Conservation (phyloP, 495 filamentous ascomycete species). For the Aspergillus campestris region DNA sequence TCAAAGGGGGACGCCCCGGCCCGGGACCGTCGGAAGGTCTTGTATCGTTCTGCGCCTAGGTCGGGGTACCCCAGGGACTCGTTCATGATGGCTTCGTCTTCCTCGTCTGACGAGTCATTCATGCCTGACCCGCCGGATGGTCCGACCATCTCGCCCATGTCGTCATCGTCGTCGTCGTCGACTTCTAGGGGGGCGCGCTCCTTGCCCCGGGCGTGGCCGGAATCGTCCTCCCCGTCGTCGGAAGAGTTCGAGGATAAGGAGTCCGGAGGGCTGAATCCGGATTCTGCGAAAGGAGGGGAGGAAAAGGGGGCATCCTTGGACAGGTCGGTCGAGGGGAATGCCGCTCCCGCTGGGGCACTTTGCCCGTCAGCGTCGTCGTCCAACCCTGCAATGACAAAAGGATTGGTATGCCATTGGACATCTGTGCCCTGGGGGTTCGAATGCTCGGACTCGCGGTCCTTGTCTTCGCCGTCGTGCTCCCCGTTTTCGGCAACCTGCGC, state of each 20-base stretch:
- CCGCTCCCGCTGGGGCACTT: constrained; percentile 15
- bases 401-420: constrained; percentile 32
- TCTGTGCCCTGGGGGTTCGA: constrained; percentile 11
- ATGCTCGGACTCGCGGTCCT: constrained; percentile 1
- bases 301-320: constrained; percentile 21
- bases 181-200: constrained; percentile 39
- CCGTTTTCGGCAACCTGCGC: constrained; percentile 44
- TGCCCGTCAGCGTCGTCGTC: constrained; percentile 40
- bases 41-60: constrained; percentile 27
- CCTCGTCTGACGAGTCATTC: constrained; percentile 37
- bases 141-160: constrained; percentile 44
- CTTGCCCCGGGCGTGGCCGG: constrained; percentile 26
- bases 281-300: constrained; percentile 30
- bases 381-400: constrained; percentile 36
- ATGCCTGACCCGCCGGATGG: constrained; percentile 28
- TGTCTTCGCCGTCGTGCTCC: constrained; percentile 14
- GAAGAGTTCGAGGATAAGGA: constrained; percentile 35
- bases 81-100: constrained; percentile 42
- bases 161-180: constrained; percentile 41
- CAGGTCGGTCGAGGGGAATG: constrained; percentile 32
- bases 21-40: constrained; percentile 23
- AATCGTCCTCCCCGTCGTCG: constrained; percentile 32
- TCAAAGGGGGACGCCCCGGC: constrained; percentile 30
- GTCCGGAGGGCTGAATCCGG: constrained; percentile 37
- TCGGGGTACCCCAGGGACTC: constrained; percentile 39